These are phyloP conservation scores for Nannizzia gypsea DNA, from an alignment of 2,329 filamentous ascomycete genomes.

Conservation along the genomic window DNA sequence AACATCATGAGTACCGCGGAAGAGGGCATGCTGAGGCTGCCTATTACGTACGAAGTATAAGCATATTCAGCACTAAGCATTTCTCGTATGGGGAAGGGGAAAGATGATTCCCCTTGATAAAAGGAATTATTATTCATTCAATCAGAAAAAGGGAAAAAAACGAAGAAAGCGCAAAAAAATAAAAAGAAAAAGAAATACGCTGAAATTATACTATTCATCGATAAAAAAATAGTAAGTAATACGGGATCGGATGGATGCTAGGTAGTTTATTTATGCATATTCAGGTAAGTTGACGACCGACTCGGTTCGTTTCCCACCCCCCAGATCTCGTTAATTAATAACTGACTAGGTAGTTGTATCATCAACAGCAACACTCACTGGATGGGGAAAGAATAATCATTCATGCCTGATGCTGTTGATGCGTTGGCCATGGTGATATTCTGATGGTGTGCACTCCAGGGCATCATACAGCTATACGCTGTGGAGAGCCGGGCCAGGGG, in stretches of 20 bases:
- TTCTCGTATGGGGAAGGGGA: conserved; percentile 3
- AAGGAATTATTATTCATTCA: conserved; percentile 1
- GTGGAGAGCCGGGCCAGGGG: neutral
- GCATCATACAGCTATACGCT: neutral
- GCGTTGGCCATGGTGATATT: neutral
- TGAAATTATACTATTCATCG: neutral
- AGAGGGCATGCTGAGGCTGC: neutral
- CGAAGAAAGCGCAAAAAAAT: neutral
- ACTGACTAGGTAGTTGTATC: too few relatives aligned
- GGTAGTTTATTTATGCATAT: neutral
- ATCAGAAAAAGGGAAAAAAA: neutral
- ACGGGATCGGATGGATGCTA: too few relatives aligned
- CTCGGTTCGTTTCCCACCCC: too few relatives aligned
- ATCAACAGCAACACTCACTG: too few relatives aligned
- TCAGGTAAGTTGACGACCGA: neutral
- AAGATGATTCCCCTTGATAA: conserved; percentile 1
- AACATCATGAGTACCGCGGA: neutral
- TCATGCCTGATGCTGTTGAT: neutral
- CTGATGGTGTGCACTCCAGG: neutral
- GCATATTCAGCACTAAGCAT: conserved; percentile 1
- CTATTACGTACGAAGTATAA: neutral
- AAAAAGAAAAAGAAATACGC: neutral
- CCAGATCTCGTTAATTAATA: too few relatives aligned
- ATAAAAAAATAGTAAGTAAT: too few relatives aligned
- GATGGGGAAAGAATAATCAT: too few relatives aligned